A percentile compares a stretch with the other conserved stretches of the same genome.
Conservation (phyloP, 805 yeast species). For the Priceomyces medius region DNA sequence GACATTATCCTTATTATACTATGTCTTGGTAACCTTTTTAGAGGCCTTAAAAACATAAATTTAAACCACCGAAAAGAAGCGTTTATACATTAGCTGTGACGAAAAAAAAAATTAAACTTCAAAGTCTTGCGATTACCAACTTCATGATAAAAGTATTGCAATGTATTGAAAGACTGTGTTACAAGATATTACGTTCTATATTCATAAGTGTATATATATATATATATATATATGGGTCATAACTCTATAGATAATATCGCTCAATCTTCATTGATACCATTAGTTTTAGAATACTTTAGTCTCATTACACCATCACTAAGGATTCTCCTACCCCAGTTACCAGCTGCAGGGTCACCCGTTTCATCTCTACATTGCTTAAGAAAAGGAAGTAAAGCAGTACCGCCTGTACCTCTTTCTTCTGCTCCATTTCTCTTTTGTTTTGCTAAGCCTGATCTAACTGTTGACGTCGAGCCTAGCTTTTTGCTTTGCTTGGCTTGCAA, state of each 20-base stretch:
- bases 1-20: constrained; percentile 14
- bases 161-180: no score
- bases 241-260: not conserved
- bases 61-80: not conserved
- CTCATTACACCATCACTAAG: constrained; percentile 55
- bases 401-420: constrained; percentile 86
- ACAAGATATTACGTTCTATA: no score
- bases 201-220: no score
- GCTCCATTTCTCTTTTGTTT: constrained; percentile 46
- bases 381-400: constrained; percentile 87
- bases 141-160: not conserved
- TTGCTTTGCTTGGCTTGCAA: constrained; percentile 66
- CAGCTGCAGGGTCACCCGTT: constrained; percentile 92
- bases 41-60: constrained; percentile 16
- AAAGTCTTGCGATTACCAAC: no score
- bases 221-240: no score
- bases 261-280: constrained; percentile 41
- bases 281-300: constrained; percentile 37
- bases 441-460: constrained; percentile 67
- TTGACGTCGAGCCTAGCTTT: constrained; percentile 54
- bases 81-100: not conserved
- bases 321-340: constrained; percentile 82
- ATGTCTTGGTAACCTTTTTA: constrained; percentile 5
- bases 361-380: constrained; percentile 95
- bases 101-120: no score